Evolutionary conservation across 352 stramenopile species (phyloP), one percentile per base, ranked within the genome.

Genomic region (Phytopythium helicoides): DNA sequence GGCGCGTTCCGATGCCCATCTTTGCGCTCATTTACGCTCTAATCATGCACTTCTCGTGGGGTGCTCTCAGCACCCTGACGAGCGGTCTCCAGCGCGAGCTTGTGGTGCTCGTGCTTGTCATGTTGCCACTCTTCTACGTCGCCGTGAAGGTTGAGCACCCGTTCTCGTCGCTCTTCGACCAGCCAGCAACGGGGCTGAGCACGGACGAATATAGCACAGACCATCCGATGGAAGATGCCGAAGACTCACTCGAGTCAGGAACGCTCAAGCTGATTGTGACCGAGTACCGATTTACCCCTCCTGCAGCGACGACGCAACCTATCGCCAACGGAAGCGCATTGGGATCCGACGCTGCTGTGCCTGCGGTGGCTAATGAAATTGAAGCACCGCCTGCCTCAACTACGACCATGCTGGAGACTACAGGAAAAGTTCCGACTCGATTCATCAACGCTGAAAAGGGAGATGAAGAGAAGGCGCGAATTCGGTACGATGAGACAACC

Each of bases 381-480:
- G 45, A 47, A 34, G 34, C 50, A 7, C 3, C 36, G 14, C 37
- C 33, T 16, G 46, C 65, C n/a, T 64, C 61, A 5, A 61, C 58
- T 0, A 49, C 31, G 36, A 68, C 66, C 7, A 61, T 46, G 23
- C 60, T 66, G 54, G 64, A 62, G 25, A 26, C 56, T 28, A 71
- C 60, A 9, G 64, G 67, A 25, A 60, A 58, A 3, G 60, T 92
- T 9, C 84, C 82, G 1, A 70, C 57, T 44, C 78, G 85, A 9
- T 94, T 87, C 44, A 69, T 94, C 25, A 61, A 81, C 16, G 85
- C 85, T 2, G 83, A 89, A 53, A 94, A 93, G 54, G 85, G 85
- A 7, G 81, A 94, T 52, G 64, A 78, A 41, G 63, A 39, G 0
- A 90, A 88, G 33, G 79, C 66, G 0, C 56, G 85, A 10, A 74